Percentiles rank a stretch among this genome's conserved stretches.
Evolutionary conservation across 306 rosid species (phyloP).

Genomic region (Rosa persica): DNA sequence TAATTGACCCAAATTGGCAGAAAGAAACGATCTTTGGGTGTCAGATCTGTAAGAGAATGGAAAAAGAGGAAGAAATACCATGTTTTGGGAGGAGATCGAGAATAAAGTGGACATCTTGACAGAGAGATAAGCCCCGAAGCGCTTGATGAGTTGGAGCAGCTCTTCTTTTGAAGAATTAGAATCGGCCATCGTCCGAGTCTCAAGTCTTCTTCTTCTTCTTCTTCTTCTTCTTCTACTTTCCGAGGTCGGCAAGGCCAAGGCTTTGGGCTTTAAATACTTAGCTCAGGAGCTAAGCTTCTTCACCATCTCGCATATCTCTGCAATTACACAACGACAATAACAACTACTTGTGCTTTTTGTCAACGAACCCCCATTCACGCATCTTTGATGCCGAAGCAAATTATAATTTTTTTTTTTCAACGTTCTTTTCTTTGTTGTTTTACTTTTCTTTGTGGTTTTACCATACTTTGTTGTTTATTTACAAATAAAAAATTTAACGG

Average conservation of each 20-base stretch:
- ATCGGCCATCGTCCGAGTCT: constrained; percentile 46
- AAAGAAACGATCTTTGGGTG: background rate
- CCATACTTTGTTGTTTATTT: too few relatives aligned
- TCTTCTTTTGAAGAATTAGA: constrained; percentile 72
- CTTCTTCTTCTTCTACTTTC: too few relatives aligned
- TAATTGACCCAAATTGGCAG: background rate
- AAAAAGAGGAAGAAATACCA: constrained; percentile 37
- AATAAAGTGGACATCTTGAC: constrained; percentile 67
- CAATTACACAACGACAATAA: too few relatives aligned
- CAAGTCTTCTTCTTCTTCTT: background rate
- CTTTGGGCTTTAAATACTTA: background rate
- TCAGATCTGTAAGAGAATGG: constrained; percentile 20
- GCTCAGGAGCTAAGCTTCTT: background rate
- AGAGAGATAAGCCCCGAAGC: constrained; percentile 64
- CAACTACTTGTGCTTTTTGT: background rate
- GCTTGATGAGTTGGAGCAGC: constrained; percentile 70
- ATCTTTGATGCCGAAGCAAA: background rate
- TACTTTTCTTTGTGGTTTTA: too few relatives aligned
- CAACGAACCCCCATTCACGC: background rate
- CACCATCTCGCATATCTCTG: background rate
- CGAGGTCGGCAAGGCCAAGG: background rate
- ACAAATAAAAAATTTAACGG: too few relatives aligned
- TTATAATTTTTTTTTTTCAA: too few relatives aligned
- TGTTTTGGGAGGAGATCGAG: constrained; percentile 51
- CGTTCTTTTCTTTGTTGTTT: too few relatives aligned